Percentiles rank a stretch among this genome's conserved stretches.
Conservation (phyloP, 768 basidiomycete species). For the Mycena maculata region DNA sequence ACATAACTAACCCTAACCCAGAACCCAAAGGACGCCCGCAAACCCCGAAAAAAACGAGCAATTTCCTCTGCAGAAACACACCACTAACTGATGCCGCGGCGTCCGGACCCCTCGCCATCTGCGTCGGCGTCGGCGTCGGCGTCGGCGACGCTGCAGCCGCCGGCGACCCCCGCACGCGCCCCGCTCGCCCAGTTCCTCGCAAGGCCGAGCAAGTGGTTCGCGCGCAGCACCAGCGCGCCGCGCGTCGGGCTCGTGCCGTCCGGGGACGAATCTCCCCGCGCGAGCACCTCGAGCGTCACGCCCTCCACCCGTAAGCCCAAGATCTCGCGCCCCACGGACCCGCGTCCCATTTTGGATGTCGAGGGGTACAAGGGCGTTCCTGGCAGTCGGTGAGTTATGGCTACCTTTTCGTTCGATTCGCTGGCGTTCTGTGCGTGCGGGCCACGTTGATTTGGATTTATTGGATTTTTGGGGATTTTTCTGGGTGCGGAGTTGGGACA, state of each 20-base stretch:
- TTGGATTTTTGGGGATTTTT: too few species aligned
- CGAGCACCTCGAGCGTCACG: constrained; percentile 27
- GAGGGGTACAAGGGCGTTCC: constrained; percentile 54
- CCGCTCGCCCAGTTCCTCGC: constrained; percentile 56
- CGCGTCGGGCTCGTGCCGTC: not conserved
- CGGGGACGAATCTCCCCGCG: constrained; percentile 15
- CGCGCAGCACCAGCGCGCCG: constrained; percentile 43
- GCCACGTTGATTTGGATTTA: too few species aligned
- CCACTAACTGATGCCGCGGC: too few species aligned
- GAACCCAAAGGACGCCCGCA: too few species aligned
- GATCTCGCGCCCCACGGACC: constrained; percentile 88
- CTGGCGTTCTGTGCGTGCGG: too few species aligned
- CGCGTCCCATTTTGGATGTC: constrained; percentile 76
- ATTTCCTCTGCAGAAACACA: too few species aligned
- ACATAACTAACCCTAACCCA: too few species aligned
- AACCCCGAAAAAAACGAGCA: too few species aligned
- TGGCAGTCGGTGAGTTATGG: constrained; percentile 60
- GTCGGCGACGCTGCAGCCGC: constrained; percentile 7
- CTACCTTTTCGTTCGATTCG: not conserved
- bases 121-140: too few species aligned
- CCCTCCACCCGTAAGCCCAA: constrained; percentile 67
- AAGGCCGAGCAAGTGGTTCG: constrained; percentile 66
- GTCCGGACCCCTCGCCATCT: too few species aligned
- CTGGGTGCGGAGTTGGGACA: not conserved
- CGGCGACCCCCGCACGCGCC: constrained; percentile 24